A percentile compares a stretch with the other conserved stretches of the same genome.
phyloP scores from a whole-genome alignment of 768 basidiomycete genomes.

The Trametes sanguinea region DNA sequence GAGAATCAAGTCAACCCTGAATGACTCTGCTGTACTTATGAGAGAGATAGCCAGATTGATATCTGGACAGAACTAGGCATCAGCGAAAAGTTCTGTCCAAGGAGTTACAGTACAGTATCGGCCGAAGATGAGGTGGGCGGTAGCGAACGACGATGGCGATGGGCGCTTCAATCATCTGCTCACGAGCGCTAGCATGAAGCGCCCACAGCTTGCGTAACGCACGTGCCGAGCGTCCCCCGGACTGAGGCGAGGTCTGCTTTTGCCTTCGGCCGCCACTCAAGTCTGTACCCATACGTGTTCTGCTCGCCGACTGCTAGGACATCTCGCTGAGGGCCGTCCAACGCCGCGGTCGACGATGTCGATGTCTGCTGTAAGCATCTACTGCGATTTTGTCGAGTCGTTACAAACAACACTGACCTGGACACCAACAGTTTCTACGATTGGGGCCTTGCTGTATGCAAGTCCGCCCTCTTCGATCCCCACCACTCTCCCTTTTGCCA shows the following conservation, averaged over 20 bases:
- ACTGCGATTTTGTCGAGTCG: too few species aligned
- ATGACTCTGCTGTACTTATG: too few species aligned
- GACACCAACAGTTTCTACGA: constrained; percentile 12
- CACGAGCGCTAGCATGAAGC: not conserved
- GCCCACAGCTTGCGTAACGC: constrained; percentile 20
- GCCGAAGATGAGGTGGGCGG: too few species aligned
- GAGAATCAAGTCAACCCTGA: too few species aligned
- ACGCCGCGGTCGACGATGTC: constrained; percentile 17
- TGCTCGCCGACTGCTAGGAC: not conserved
- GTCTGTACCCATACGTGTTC: not conserved
- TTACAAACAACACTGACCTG: not conserved
- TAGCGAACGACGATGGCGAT: too few species aligned
- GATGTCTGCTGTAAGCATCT: constrained; percentile 15
- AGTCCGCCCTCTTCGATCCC: constrained; percentile 36
- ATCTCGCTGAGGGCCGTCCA: not conserved
- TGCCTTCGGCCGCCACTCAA: not conserved
- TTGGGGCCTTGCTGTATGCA: constrained; percentile 39
- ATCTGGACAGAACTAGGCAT: too few species aligned
- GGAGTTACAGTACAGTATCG: too few species aligned
- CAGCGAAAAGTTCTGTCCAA: too few species aligned
- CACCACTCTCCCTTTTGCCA: constrained; percentile 25
- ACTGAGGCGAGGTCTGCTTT: not conserved
- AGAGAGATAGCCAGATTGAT: too few species aligned
- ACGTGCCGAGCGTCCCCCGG: constrained; percentile 18
- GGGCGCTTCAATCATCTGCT: too few species aligned